These are phyloP conservation scores for Fusarium lateritium DNA, from an alignment of 2,329 filamentous ascomycete species.

Conservation along the genomic window DNA sequence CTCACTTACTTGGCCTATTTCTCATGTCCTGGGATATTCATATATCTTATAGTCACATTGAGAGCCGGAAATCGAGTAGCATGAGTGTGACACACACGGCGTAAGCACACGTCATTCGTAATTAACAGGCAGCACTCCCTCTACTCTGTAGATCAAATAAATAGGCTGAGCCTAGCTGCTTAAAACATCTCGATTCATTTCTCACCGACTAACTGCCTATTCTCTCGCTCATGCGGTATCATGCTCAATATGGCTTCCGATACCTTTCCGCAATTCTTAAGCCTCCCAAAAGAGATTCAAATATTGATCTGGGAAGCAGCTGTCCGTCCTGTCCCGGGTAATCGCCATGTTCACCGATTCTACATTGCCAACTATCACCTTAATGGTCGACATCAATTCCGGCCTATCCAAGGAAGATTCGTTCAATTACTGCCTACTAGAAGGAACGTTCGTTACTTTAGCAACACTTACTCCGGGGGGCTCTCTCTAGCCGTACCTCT, in stretches of 20 bases:
- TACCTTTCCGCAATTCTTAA: conserved; percentile 10
- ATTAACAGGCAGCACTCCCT: neutral
- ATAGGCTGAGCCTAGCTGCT: neutral
- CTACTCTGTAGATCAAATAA: neutral
- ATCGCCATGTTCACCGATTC: conserved; percentile 33
- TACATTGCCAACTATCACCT: conserved; percentile 12
- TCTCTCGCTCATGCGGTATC: too few relatives aligned
- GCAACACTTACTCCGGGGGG: neutral
- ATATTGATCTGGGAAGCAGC: conserved; percentile 29
- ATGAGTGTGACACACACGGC: neutral
- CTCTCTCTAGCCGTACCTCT: conserved; percentile 12
- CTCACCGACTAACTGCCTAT: too few relatives aligned
- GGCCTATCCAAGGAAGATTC: neutral
- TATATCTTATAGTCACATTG: too few relatives aligned
- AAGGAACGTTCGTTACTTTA: rapidly evolving
- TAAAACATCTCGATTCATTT: too few relatives aligned
- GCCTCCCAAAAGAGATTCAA: conserved; percentile 27
- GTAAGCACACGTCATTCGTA: neutral
- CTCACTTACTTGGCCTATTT: neutral
- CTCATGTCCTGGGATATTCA: neutral
- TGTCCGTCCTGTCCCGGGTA: conserved; percentile 9
- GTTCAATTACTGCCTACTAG: neutral
- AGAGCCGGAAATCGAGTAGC: neutral
- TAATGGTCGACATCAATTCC: neutral
- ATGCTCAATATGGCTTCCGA: conserved; percentile 1